Evolutionary conservation across 1,284 basidiomycete genomes (phyloP).

Genomic region (Ustanciosporium gigantosporum): DNA sequence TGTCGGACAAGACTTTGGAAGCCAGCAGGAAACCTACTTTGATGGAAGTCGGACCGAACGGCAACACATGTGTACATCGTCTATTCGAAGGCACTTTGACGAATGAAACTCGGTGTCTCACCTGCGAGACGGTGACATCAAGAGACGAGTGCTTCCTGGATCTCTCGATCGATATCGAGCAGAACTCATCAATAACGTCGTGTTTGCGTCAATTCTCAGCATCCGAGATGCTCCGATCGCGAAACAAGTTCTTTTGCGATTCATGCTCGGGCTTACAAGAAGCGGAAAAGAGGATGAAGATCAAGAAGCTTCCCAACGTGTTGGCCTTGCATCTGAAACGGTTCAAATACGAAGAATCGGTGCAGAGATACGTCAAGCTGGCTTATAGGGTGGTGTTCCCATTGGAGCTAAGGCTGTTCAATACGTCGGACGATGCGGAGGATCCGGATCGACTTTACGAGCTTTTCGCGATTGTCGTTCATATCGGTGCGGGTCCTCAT

Average conservation of each 20-base stretch:
- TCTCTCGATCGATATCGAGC: conserved; percentile 95
- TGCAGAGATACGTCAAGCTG: conserved; percentile 87
- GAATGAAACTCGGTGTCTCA: conserved; percentile 94
- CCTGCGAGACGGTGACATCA: conserved; percentile 86
- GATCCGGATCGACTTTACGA: conserved; percentile 85
- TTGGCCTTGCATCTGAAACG: conserved; percentile 93
- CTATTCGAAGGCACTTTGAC: conserved; percentile 91
- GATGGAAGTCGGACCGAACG: conserved; percentile 57
- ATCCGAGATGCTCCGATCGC: conserved; percentile 95
- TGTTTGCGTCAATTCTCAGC: conserved; percentile 95
- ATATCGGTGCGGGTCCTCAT: conserved; percentile 92
- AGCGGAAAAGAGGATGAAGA: conserved; percentile 98
- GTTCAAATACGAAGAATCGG: conserved; percentile 93
- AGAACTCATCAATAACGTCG: conserved; percentile 91
- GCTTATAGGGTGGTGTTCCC: conserved; percentile 96
- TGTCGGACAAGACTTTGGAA: conserved; percentile 16
- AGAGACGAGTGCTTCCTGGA: conserved; percentile 96
- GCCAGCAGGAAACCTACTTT: conserved; percentile 51
- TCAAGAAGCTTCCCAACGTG: conserved; percentile 90
- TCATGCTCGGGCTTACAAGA: conserved; percentile 94
- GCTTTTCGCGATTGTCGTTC: conserved; percentile 92
- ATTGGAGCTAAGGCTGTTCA: conserved; percentile 88
- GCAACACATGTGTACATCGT: conserved; percentile 81
- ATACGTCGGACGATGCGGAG: conserved; percentile 89
- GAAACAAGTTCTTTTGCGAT: conserved; percentile 99